Evolutionary conservation across 306 rosid genomes (phyloP).

Genomic region (Prunus campanulata): DNA sequence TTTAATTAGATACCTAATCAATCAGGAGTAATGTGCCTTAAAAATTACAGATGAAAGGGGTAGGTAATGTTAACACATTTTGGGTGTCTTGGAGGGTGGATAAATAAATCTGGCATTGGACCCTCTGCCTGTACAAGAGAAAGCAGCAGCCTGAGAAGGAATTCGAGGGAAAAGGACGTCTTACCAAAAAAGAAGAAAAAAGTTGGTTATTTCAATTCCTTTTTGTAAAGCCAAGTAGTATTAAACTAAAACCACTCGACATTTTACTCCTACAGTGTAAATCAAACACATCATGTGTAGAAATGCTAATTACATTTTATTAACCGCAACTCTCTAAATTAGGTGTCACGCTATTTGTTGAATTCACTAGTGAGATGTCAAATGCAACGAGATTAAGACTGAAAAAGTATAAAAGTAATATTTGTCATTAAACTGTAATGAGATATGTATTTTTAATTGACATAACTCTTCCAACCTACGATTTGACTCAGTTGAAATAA

Average conservation of each 20-base stretch:
- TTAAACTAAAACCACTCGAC: neutral
- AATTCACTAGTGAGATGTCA: too few relatives aligned
- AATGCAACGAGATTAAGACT: too few relatives aligned
- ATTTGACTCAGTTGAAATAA: too few relatives aligned
- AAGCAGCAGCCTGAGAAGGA: neutral
- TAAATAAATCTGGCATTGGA: too few relatives aligned
- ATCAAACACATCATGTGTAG: neutral
- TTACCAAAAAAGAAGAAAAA: neutral
- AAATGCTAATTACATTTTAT: too few relatives aligned
- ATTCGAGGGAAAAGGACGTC: neutral
- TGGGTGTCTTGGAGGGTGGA: too few relatives aligned
- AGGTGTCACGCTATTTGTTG: too few relatives aligned
- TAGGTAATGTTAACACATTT: neutral
- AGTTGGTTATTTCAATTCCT: neutral
- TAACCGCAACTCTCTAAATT: too few relatives aligned
- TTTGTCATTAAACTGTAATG: too few relatives aligned
- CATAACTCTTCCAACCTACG: too few relatives aligned
- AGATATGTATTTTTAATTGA: too few relatives aligned
- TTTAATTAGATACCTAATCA: neutral
- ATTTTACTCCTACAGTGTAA: neutral
- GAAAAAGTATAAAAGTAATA: too few relatives aligned
- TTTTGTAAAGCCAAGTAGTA: neutral
- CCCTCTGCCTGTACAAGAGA: neutral
- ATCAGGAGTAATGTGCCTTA: neutral
- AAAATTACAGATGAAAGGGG: slow-evolving; percentile 5